These are phyloP conservation scores for Fusarium verticillioides DNA, from an alignment of 2,329 filamentous ascomycete genomes.

Conservation along the genomic window DNA sequence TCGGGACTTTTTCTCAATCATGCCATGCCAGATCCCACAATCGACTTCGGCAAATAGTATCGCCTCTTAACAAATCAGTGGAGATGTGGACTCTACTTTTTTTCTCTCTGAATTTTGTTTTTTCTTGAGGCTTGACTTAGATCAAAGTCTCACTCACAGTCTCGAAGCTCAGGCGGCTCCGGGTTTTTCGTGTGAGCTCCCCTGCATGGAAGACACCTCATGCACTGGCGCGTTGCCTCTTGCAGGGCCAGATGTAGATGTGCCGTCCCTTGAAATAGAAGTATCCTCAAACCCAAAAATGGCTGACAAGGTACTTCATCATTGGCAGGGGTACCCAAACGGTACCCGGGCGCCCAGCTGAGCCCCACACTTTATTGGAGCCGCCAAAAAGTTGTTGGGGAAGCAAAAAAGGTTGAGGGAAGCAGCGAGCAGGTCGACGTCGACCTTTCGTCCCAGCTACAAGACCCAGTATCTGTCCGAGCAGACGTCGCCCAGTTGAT, in stretches of 20 bases:
- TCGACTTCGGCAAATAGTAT: constrained; percentile 6
- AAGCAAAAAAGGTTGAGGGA: constrained; percentile 42
- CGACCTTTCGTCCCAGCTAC: constrained; percentile 18
- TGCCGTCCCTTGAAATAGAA: constrained; percentile 3
- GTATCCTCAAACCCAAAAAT: background rate
- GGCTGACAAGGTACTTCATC: background rate
- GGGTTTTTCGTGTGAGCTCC: constrained; percentile 26
- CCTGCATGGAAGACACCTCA: constrained; percentile 34
- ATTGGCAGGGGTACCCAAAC: constrained; percentile 14
- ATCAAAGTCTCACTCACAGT: background rate
- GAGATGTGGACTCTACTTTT: constrained; percentile 5
- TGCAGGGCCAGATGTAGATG: constrained; percentile 28
- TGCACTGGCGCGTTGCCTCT: constrained; percentile 22
- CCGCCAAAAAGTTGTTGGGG: constrained; percentile 48
- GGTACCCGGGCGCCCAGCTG: constrained; percentile 5
- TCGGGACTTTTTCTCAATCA: background rate
- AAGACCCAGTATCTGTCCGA: constrained; percentile 11
- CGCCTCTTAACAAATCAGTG: constrained; percentile 7
- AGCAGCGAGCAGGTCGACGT: constrained; percentile 29
- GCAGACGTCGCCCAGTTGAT: constrained; percentile 23
- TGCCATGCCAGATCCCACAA: constrained; percentile 7
- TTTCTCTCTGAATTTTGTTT: background rate
- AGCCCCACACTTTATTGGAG: constrained; percentile 37
- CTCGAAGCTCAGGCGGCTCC: constrained; percentile 29
- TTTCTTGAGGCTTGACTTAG: background rate